Evolutionary conservation across 257 asterid genomes (phyloP).

Genomic region (Solanum microdontum): DNA sequence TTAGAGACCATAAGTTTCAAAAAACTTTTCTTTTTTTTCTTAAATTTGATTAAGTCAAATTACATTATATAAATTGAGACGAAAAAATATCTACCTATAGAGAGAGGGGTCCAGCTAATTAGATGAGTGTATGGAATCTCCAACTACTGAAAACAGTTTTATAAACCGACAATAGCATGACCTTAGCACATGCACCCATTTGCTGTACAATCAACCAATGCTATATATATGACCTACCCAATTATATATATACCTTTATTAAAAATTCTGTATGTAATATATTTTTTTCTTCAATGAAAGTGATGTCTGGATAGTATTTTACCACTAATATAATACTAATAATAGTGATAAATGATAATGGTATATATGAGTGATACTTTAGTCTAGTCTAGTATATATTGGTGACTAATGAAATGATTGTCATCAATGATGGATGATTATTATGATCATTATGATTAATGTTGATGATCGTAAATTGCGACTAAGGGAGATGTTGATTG

Average conservation of each 20-base stretch:
- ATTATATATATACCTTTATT: neutral
- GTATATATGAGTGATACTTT: neutral
- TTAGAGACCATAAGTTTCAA: fast-evolving
- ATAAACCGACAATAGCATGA: neutral
- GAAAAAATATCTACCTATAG: no score
- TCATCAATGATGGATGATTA: neutral
- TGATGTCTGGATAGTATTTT: neutral
- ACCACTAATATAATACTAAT: neutral
- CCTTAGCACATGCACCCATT: constrained; percentile 1
- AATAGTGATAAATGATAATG: neutral
- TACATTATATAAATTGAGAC: no score
- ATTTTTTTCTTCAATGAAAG: neutral
- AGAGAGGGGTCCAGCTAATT: neutral
- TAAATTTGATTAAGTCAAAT: fast-evolving
- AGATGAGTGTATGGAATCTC: neutral
- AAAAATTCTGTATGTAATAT: neutral
- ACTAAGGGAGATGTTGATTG: neutral
- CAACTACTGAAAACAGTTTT: neutral
- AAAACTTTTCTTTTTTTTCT: no score
- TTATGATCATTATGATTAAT: neutral
- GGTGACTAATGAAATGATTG: no score
- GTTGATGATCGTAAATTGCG: neutral
- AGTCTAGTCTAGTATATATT: no score
- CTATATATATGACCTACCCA: neutral
- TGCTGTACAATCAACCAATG: neutral